Evolutionary conservation across 2,329 filamentous ascomycete genomes (phyloP).

Genomic region (Aureobasidium sp.): DNA sequence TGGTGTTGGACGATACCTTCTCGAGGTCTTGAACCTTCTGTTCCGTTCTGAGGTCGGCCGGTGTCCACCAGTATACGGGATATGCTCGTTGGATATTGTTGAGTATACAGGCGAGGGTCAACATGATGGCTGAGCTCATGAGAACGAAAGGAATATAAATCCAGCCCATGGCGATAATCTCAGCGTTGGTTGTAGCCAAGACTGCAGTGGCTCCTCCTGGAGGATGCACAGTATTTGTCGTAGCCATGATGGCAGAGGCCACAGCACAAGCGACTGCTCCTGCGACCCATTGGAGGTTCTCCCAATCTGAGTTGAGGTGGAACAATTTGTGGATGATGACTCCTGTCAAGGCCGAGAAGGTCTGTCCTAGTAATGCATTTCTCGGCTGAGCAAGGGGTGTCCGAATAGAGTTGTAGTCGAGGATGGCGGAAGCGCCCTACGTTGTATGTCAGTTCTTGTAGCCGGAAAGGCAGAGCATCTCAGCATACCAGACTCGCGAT

Average conservation of each 20-base stretch:
- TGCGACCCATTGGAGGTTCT: constrained; percentile 38
- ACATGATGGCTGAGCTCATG: constrained; percentile 37
- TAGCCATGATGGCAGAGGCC: constrained; percentile 39
- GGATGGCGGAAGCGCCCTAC: constrained; percentile 41
- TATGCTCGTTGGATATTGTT: constrained; percentile 44
- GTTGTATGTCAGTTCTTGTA: constrained; percentile 3
- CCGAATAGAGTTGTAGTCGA: constrained; percentile 42
- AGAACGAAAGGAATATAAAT: constrained; percentile 37
- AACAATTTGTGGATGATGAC: constrained; percentile 41
- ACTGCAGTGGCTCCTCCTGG: constrained; percentile 45
- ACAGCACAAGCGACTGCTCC: constrained; percentile 38
- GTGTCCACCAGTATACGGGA: constrained; percentile 43
- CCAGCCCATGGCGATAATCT: constrained; percentile 40
- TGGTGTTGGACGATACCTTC: background rate
- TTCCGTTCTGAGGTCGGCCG: constrained; percentile 23
- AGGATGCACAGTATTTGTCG: constrained; percentile 44
- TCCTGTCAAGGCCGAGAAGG: constrained; percentile 38
- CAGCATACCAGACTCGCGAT: constrained; percentile 37
- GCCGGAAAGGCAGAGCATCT: background rate
- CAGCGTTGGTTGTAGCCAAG: constrained; percentile 35
- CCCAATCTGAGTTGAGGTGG: constrained; percentile 31
- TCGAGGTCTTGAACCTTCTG: constrained; percentile 16
- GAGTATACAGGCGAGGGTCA: constrained; percentile 35
- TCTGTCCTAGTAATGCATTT: constrained; percentile 40
- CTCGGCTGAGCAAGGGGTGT: constrained; percentile 43